Conservation (phyloP, 2,329 filamentous ascomycete species). For the Sphaerulina populicola region DNA sequence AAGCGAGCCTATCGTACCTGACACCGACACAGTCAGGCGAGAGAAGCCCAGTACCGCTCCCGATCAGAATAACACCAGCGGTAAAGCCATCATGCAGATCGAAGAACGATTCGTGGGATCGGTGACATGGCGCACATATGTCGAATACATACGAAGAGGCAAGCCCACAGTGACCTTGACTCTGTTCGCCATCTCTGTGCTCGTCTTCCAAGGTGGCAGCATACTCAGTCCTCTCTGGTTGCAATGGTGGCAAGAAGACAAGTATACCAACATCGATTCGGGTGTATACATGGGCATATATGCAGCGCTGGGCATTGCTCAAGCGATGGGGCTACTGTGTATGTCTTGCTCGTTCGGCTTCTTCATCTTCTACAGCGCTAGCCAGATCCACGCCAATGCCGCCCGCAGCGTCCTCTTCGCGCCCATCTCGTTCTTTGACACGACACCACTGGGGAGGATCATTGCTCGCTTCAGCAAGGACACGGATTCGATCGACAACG, state of each 20-base stretch:
- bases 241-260: neutral
- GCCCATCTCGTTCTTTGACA: slow-evolving; percentile 90
- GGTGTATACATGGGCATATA: neutral
- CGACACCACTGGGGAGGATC: slow-evolving; percentile 81
- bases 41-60: neutral
- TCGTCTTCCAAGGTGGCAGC: slow-evolving; percentile 5
- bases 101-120: slow-evolving; percentile 62
- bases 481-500: slow-evolving; percentile 67
- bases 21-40: neutral
- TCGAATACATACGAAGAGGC: slow-evolving; percentile 5
- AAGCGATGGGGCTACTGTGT: neutral
- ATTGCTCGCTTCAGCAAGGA: slow-evolving; percentile 98
- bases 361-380: slow-evolving; percentile 27
- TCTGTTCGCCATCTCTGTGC: neutral
- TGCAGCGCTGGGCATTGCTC: neutral
- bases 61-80: neutral
- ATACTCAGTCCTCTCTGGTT: neutral
- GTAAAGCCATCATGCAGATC: slow-evolving; percentile 56
- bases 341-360: slow-evolving; percentile 34
- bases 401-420: slow-evolving; percentile 64
- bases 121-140: slow-evolving; percentile 37
- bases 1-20: neutral
- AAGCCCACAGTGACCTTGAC: slow-evolving; percentile 5
- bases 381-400: slow-evolving; percentile 66
- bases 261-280: neutral